Base-by-base conservation (phyloP, 1,139 yeast genomes). In the Barnettozyma hawaiiensis region DNA sequence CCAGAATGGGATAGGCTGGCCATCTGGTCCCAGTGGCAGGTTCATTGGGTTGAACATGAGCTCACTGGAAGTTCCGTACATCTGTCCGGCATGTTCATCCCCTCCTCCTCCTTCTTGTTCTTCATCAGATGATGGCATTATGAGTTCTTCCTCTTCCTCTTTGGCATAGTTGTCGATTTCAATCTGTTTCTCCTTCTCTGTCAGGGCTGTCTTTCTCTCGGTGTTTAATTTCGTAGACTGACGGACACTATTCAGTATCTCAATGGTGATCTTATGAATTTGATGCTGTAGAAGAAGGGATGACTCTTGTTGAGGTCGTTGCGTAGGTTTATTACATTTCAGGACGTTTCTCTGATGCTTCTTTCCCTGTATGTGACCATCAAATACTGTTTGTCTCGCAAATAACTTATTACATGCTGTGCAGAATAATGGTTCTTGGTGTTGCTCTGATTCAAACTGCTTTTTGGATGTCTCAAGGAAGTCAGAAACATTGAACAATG, bases 1-100 rank as follows among this genome's bases (percentile, higher is more conserved):
- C 99, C 99, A 92, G 46, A 72, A 78, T 1, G 98, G 98, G 31
- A 92, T 87, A 0, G 97, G 97, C 33, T 75, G 75, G 0, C 97
- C 97, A 62, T 90, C 96, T 28, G 86, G 75, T 0, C 96, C 97
- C 1, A 86, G 50, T 0, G 96, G 96, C 43, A 86, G 62, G 47
- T 82, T 78, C 44, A 78, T 68, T 7, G 82, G 77, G 42, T 67
- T 31, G 11, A 31, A 31, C 6, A 7, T 16, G 7, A 31, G 21
- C 14, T 31, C 33, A 16, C 18, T 11, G 19, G 22, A 31, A 18
- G 12, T 6, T 33, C 35, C 18, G 16, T 35, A 2, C 5, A 6
- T 12, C 6, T 49, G 51, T 14, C 57, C 60, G 4, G 51, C 59
- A n/a, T 45, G n/a, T n/a, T n/a, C n/a, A n/a, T n/a, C n/a, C n/a